A percentile compares a stretch with the other conserved stretches of the same genome.
These are phyloP conservation scores for Penicillium sp. DNA, from an alignment of 2,329 filamentous ascomycete species.

Conservation along the genomic window DNA sequence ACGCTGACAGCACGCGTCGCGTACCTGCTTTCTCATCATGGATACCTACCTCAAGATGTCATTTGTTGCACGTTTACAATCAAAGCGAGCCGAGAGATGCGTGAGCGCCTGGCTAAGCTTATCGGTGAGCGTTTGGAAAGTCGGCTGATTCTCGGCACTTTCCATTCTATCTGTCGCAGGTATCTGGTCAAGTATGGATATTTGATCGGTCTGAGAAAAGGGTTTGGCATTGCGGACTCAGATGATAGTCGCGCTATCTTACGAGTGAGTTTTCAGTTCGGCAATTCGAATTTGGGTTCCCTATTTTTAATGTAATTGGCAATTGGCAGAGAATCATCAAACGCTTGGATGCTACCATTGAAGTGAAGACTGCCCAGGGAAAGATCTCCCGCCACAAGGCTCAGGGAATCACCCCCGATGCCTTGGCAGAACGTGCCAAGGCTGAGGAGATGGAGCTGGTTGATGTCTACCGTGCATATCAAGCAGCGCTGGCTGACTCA, in stretches of 20 bases:
- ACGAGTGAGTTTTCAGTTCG: conserved; percentile 42
- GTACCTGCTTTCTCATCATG: conserved; percentile 72
- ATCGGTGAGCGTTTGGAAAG: conserved; percentile 74
- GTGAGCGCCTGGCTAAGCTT: conserved; percentile 75
- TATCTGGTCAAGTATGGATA: conserved; percentile 83
- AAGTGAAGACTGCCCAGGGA: conserved; percentile 66
- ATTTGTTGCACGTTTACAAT: conserved; percentile 97
- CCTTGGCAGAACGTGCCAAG: conserved; percentile 39
- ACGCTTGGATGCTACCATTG: conserved; percentile 64
- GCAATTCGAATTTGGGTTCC: not conserved
- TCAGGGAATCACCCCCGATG: conserved; percentile 50
- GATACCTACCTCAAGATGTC: conserved; percentile 77
- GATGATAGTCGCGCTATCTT: conserved; percentile 76
- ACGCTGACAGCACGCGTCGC: conserved; percentile 90
- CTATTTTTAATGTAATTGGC: conserved; percentile 11
- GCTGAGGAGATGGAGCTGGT: conserved; percentile 64
- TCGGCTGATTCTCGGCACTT: conserved; percentile 83
- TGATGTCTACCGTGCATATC: conserved; percentile 70
- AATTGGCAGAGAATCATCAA: conserved; percentile 67
- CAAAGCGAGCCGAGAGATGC: conserved; percentile 93
- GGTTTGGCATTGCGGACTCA: conserved; percentile 88
- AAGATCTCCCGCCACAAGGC: conserved; percentile 70
- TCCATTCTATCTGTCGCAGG: conserved; percentile 85
- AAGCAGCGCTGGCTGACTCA: conserved; percentile 68
- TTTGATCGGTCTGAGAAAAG: conserved; percentile 74